Conservation (phyloP, 2,329 filamentous ascomycete genomes). For the Passalora sequoiae region DNA sequence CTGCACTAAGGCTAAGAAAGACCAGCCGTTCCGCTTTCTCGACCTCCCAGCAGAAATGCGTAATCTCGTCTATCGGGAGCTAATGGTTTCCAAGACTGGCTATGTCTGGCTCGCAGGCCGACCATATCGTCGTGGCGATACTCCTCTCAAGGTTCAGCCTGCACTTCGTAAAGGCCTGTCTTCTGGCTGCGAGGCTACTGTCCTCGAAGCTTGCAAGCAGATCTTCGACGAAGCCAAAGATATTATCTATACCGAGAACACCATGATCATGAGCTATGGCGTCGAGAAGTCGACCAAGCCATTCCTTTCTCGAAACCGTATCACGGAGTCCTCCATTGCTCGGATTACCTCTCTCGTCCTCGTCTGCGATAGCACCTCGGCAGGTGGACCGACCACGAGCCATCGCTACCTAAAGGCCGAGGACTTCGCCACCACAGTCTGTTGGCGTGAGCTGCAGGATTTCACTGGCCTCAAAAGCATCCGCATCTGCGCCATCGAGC, state of each 20-base stretch:
- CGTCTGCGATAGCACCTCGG: conserved; percentile 5
- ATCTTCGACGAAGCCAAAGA: conserved; percentile 35
- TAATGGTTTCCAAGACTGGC: conserved; percentile 12
- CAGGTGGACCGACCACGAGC: not conserved
- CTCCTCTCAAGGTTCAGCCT: not conserved
- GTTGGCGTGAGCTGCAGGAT: conserved; percentile 15
- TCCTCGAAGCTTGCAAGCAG: conserved; percentile 33
- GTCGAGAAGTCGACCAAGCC: conserved; percentile 5
- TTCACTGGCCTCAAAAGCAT: conserved; percentile 14
- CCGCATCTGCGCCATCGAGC: conserved; percentile 15
- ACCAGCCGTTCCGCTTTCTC: conserved; percentile 15
- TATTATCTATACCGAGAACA: conserved; percentile 36
- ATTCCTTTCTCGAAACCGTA: conserved; percentile 3
- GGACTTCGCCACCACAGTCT: conserved; percentile 2
- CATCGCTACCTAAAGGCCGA: not conserved
- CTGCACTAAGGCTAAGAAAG: not conserved
- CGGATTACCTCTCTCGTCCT: conserved; percentile 12
- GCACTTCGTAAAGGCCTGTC: not conserved
- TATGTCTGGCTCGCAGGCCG: conserved; percentile 13
- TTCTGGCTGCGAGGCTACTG: conserved; percentile 6
- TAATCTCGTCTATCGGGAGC: conserved; percentile 15
- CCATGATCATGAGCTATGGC: conserved; percentile 2
- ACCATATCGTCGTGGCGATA: not conserved
- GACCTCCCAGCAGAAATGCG: conserved; percentile 20
- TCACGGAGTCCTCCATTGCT: conserved; percentile 1